phyloP scores from a whole-genome alignment of 2,329 filamentous ascomycete species.

The Thielaviopsis euricoi region DNA sequence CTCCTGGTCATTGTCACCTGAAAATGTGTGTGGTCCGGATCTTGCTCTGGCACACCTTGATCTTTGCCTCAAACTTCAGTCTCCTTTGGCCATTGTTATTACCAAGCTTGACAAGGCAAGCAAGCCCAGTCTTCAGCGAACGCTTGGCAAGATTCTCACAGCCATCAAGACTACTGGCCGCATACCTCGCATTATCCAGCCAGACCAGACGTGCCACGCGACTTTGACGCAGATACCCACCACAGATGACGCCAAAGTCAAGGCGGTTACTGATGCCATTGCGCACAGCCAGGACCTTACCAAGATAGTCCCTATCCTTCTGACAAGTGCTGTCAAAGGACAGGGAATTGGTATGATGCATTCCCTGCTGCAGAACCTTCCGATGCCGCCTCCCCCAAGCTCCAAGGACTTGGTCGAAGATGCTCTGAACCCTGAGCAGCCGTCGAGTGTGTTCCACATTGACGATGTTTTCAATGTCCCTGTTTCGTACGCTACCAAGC shows the following conservation, averaged over 20 bases:
- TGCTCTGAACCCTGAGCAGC: slow-evolving; percentile 40
- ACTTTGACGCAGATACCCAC: slow-evolving; percentile 41
- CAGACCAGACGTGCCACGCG: slow-evolving; percentile 29
- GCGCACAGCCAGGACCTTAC: slow-evolving; percentile 22
- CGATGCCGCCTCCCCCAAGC: slow-evolving; percentile 43
- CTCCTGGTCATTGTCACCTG: background rate
- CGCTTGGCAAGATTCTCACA: slow-evolving; percentile 57
- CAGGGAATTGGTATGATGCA: slow-evolving; percentile 69
- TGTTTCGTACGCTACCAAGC: slow-evolving; percentile 30
- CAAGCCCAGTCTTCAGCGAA: slow-evolving; percentile 50
- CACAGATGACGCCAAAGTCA: slow-evolving; percentile 40
- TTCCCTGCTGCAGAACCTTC: slow-evolving; percentile 61
- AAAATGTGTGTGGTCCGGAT: slow-evolving; percentile 31
- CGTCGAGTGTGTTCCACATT: slow-evolving; percentile 62
- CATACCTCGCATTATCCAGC: slow-evolving; percentile 55
- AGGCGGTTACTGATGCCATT: slow-evolving; percentile 36
- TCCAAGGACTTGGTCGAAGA: slow-evolving; percentile 37
- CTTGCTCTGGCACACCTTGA: slow-evolving; percentile 67
- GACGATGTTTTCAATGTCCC: slow-evolving; percentile 77
- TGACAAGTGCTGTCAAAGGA: slow-evolving; percentile 77
- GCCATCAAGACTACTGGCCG: slow-evolving; percentile 61
- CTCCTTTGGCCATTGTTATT: slow-evolving; percentile 66
- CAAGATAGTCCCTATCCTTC: slow-evolving; percentile 58
- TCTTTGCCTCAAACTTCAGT: slow-evolving; percentile 62
- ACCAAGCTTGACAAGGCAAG: slow-evolving; percentile 85